Conservation (phyloP, 2,329 filamentous ascomycete genomes). For the Emergomyces pasteurianus region DNA sequence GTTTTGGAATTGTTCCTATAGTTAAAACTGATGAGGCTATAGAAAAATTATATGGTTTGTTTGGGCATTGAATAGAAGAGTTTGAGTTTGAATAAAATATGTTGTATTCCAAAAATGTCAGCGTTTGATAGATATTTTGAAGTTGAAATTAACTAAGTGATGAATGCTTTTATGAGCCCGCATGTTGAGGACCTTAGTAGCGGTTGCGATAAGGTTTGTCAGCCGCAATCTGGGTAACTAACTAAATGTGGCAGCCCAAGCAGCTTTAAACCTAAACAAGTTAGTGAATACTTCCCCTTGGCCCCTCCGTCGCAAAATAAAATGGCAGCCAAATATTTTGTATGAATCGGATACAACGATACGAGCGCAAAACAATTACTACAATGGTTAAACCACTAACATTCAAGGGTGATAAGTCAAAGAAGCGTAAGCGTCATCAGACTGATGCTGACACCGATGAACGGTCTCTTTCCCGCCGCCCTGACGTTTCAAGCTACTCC, state of each 20-base stretch:
- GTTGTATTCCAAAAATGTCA: too few relatives aligned
- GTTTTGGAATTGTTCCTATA: background rate
- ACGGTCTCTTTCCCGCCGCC: slow-evolving; percentile 28
- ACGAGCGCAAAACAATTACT: background rate
- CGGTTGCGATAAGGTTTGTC: background rate
- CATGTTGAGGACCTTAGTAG: too few relatives aligned
- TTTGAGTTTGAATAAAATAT: too few relatives aligned
- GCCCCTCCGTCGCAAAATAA: too few relatives aligned
- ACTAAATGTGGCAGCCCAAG: too few relatives aligned
- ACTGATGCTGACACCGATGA: slow-evolving; percentile 36
- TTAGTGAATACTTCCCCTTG: background rate
- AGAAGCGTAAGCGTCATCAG: slow-evolving; percentile 71
- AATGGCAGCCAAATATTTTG: background rate
- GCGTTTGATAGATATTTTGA: too few relatives aligned
- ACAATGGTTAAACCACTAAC: slow-evolving; percentile 62
- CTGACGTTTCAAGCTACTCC: slow-evolving; percentile 7
- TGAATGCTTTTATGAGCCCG: too few relatives aligned
- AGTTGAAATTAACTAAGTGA: too few relatives aligned
- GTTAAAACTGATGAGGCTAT: background rate
- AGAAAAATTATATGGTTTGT: background rate
- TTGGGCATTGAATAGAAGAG: background rate
- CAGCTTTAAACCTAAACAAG: background rate
- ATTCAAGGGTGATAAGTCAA: slow-evolving; percentile 94
- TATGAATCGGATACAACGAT: background rate
- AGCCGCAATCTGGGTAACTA: background rate